Conservation (phyloP, 148 eudicot genomes). For the Arctostaphylos glauca region DNA sequence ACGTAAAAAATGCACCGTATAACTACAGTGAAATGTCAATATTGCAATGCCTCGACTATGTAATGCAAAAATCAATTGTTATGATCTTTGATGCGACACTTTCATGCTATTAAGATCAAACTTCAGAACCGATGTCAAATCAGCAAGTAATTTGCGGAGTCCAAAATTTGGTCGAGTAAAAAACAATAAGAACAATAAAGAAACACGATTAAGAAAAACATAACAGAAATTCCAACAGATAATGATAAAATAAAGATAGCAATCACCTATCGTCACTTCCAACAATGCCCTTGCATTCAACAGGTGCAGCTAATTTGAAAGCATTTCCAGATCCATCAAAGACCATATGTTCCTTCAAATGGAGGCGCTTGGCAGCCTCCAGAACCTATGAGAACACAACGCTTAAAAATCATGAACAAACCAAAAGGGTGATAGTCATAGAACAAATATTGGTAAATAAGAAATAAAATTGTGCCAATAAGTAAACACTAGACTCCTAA, state of each 20-base stretch:
- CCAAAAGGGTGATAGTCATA: background rate
- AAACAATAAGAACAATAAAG: slow-evolving; percentile 3
- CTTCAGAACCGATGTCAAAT: background rate
- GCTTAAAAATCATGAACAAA: slow-evolving; percentile 7
- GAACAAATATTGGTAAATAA: background rate
- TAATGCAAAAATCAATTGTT: background rate
- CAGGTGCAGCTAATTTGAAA: slow-evolving; percentile 92
- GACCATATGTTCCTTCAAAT: slow-evolving; percentile 88
- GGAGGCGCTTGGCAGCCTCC: slow-evolving; percentile 91
- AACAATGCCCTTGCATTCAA: slow-evolving; percentile 98
- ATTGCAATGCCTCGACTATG: background rate
- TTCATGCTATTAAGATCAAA: slow-evolving; percentile 11
- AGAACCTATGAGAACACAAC: slow-evolving; percentile 48
- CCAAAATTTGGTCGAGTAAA: background rate
- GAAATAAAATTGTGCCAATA: background rate
- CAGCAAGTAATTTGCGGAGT: background rate
- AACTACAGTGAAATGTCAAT: background rate
- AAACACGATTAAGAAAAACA: background rate
- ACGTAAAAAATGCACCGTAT: background rate
- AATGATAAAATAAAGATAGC: background rate
- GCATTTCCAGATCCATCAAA: slow-evolving; percentile 87
- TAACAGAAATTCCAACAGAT: background rate
- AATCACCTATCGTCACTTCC: slow-evolving; percentile 98
- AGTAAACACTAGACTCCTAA: background rate
- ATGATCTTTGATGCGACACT: slow-evolving; percentile 1